phyloP scores from a whole-genome alignment of 768 basidiomycete genomes.

The Trametes meyenii region DNA sequence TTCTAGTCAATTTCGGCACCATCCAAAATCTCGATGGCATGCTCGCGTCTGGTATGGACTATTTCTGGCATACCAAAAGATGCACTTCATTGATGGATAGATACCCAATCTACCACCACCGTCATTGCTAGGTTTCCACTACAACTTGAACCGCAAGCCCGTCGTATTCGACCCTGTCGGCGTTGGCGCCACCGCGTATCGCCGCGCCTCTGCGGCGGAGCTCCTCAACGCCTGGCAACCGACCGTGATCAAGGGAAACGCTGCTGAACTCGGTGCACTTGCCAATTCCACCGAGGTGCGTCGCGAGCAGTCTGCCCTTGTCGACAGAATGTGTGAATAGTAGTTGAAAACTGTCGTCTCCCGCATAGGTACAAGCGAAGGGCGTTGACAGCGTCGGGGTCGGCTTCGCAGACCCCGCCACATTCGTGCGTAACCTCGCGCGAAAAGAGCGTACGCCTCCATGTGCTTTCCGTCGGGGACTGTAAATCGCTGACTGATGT shows the following conservation, averaged over 20 bases:
- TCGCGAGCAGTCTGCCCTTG: background rate
- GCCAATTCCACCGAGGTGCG: slow-evolving; percentile 75
- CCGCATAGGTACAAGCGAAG: slow-evolving; percentile 61
- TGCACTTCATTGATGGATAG: background rate
- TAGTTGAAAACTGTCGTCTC: background rate
- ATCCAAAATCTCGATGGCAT: slow-evolving; percentile 71
- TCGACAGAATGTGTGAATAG: background rate
- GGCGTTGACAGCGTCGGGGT: slow-evolving; percentile 86
- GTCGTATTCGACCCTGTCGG: slow-evolving; percentile 93
- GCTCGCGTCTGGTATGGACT: slow-evolving; percentile 61
- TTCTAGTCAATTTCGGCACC: slow-evolving; percentile 90
- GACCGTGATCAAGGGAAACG: slow-evolving; percentile 93
- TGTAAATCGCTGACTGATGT: background rate
- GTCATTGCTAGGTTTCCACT: slow-evolving; percentile 16
- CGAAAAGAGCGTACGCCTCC: slow-evolving; percentile 66
- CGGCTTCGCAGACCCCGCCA: slow-evolving; percentile 75
- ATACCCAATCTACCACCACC: background rate
- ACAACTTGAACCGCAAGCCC: slow-evolving; percentile 68
- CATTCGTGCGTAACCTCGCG: slow-evolving; percentile 71
- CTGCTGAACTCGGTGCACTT: slow-evolving; percentile 82
- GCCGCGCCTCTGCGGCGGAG: slow-evolving; percentile 65
- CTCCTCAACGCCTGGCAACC: slow-evolving; percentile 80
- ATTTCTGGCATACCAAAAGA: background rate
- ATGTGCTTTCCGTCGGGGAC: too few species aligned
- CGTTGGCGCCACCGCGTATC: slow-evolving; percentile 77